Base-by-base conservation (phyloP, 2,329 filamentous ascomycete genomes). In the Amphichorda felina region DNA sequence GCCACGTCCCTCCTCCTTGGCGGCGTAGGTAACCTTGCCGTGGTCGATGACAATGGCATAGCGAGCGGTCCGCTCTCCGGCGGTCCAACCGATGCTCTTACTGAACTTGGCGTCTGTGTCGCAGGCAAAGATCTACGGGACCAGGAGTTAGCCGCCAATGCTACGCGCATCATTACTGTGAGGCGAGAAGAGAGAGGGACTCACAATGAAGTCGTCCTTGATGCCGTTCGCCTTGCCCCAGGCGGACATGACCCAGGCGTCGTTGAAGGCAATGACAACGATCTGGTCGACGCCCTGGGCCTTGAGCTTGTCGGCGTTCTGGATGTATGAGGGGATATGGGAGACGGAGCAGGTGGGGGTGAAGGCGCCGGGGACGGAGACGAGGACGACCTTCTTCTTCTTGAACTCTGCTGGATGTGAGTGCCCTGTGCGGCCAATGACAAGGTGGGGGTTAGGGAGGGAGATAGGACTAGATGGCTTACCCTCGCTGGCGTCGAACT, bases 211-310 rank as follows among this genome's bases (percentile, higher is more conserved):
- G 47, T 89, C 79, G 44, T 78, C 75, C 53, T 73, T 79, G 53
- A 89, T 68, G 36, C 70, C 70, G 63, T 93, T 89, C 53, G 86
- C 85, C 73, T 94, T 94, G 62, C 77, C 81, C 84, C 84, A 91
- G 37, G 82, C 85, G 49, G 76, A 79, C 83, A 89, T 89, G 58
- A 94, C 86, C 55, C 70, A 93, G 44, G 79, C 67, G 61, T 94
- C 87, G 62, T 94, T 94, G 67, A 67, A 80, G 40, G 85, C 82
- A 51, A 93, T 79, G 53, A 91, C 75, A 46, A 85, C 73, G 50
- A 94, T 75, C 43, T 81, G 60, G 60, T 94, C 86, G 46, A 93
- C 82, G 49, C 83, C 85, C 71, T 89, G 89, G 54, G 65, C 64
- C 64, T 78, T 79, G 59, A 93, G 68, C 53, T 79, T 67, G 36